Conservation (phyloP, 1,139 yeast species). For the Blastobotrys serpentis region DNA sequence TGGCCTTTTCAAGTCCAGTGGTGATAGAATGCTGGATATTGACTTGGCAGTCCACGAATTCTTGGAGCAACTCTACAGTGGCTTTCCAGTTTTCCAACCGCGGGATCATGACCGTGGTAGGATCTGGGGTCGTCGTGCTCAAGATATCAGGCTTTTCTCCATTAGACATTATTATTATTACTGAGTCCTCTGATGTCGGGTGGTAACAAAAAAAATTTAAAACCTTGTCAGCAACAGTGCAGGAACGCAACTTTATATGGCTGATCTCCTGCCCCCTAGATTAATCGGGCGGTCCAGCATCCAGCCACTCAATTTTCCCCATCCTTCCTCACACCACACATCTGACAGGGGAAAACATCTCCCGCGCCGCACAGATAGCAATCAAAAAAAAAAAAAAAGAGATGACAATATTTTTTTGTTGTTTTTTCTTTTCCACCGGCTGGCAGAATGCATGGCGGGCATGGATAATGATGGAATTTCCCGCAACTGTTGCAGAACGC, state of each 20-base stretch:
- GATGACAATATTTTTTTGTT: no score
- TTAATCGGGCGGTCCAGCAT: conserved; percentile 6
- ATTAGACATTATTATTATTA: neutral
- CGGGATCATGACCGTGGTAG: conserved; percentile 37
- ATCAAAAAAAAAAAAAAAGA: neutral
- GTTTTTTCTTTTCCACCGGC: no score
- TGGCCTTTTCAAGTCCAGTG: conserved; percentile 36
- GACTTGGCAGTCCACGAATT: conserved; percentile 34
- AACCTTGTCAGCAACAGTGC: no score
- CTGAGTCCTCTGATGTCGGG: no score
- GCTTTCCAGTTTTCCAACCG: conserved; percentile 42
- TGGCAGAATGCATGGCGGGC: no score
- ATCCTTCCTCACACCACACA: neutral
- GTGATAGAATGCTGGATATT: conserved; percentile 33
- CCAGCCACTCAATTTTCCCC: no score
- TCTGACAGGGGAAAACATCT: no score
- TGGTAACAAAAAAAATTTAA: no score
- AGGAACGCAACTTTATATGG: conserved; percentile 1
- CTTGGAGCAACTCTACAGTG: conserved; percentile 34
- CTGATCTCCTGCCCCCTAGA: conserved; percentile 8
- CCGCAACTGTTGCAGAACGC: no score
- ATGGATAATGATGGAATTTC: no score
- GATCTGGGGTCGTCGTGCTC: conserved; percentile 34
- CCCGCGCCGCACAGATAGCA: neutral
- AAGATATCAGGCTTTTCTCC: conserved; percentile 31